Evolutionary conservation across 2,329 filamentous ascomycete genomes (phyloP), one percentile per base, ranked within the genome.

Genomic region (Fusarium sacchari): DNA sequence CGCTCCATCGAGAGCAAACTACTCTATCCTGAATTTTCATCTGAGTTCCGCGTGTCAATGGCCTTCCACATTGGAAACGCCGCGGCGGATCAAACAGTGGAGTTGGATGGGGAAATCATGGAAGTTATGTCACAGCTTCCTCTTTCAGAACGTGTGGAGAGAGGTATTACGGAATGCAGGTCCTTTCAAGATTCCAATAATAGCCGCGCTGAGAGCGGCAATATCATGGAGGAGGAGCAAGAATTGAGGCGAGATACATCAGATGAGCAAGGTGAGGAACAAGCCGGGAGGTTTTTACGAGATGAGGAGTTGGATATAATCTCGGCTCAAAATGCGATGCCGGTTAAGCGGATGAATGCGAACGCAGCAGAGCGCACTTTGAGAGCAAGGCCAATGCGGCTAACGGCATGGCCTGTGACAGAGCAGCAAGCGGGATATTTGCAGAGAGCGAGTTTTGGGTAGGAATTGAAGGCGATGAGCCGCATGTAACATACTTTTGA

Each of bases 1-100:
- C 59, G 55, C 13, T 80, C 80, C 6, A 81, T 83, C 14, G 81
- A 83, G 65, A 82, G 79, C 64, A 81, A 81, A 64, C 71, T 83
- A 20, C 69, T 83, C 4, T 76, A 81, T n/a, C 62, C 76, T 12
- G 73, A 80, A 13, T 77, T 82, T 36, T 61, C 74, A n/a, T 46
- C 55, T 2, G 49, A 67, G 10, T 80, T 81, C n/a, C 79, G 81
- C n/a, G 36, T 43, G 13, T 77, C 77, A 15, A 79, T 82, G 77
- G 80, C 77, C 3, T 43, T 75, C 10, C 72, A 80, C 34, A 75
- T 82, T 61, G 75, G 74, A 22, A 62, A 67, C 11, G 49, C 67
- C 7, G 76, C 79, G 18, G 34, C 69, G 3, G 63, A 77, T 43
- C 68, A 62, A 55, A 74, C 77, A 10, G 18, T 72, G 24, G 57